Conservation (phyloP, 129 eudicot genomes). For the Flaveria sonorensis region DNA sequence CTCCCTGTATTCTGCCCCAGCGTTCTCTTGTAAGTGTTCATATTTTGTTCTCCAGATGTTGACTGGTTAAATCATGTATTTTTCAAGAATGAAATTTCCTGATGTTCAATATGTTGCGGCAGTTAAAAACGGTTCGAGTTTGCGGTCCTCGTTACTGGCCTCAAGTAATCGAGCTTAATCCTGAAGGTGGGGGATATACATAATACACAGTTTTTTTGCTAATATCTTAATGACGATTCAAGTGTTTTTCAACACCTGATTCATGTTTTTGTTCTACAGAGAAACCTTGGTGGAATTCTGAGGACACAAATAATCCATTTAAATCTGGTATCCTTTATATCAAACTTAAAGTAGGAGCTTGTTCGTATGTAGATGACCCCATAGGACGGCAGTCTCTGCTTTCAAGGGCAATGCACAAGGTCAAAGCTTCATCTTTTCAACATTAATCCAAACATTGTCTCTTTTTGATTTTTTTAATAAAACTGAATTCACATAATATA, state of each 20-base stretch:
- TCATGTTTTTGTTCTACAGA: constrained; percentile 45
- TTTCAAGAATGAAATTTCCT: background rate
- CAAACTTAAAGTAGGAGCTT: constrained; percentile 93
- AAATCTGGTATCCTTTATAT: constrained; percentile 88
- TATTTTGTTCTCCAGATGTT: background rate
- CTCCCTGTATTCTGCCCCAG: constrained; percentile 94
- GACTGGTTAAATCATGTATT: background rate
- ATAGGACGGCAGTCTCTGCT: constrained; percentile 85
- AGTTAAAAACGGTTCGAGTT: constrained; percentile 85
- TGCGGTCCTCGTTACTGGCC: constrained; percentile 99
- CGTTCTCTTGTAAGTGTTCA: constrained; percentile 74
- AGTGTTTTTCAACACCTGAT: background rate
- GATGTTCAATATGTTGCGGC: constrained; percentile 36
- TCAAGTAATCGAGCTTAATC: constrained; percentile 82
- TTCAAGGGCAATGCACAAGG: constrained; percentile 99
- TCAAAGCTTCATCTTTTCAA: constrained; percentile 26
- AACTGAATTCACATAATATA: constrained; percentile 23
- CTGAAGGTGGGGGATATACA: constrained; percentile 58
- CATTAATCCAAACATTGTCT: background rate
- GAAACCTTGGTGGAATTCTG: constrained; percentile 87
- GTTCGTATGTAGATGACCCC: constrained; percentile 96
- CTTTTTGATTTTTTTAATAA: background rate
- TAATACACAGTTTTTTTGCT: constrained; percentile 12
- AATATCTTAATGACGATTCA: constrained; percentile 6
- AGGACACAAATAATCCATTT: constrained; percentile 77